These are phyloP conservation scores for Funneliformis geosporum DNA, from an alignment of 192 early-diverging fungal genomes.

Conservation along the genomic window DNA sequence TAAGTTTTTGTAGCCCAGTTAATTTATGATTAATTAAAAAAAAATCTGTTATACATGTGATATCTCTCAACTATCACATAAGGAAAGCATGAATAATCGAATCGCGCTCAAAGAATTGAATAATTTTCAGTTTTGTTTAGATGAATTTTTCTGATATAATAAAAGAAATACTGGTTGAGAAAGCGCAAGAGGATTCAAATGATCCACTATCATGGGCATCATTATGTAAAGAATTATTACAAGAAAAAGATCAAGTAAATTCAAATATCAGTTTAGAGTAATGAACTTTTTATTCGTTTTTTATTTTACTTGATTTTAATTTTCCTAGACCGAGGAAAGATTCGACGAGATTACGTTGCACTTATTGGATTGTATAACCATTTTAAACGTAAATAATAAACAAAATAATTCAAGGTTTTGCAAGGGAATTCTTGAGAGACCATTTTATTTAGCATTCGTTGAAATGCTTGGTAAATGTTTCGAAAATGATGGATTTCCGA, in stretches of 20 bases:
- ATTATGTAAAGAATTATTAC: constrained; percentile 5
- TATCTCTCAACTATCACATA: no score
- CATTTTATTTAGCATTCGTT: constrained; percentile 26
- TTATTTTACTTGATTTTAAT: background rate
- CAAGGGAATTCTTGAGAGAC: constrained; percentile 28
- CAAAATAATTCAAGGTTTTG: constrained; percentile 5
- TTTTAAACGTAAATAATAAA: background rate
- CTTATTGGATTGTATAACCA: constrained; percentile 19
- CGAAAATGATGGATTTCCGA: constrained; percentile 22
- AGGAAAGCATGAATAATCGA: no score
- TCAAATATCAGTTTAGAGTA: background rate
- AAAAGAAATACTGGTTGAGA: background rate
- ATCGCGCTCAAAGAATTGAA: no score
- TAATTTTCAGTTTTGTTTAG: background rate
- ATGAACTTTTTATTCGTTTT: background rate
- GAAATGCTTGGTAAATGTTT: constrained; percentile 25
- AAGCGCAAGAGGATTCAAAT: background rate
- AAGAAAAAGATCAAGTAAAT: background rate
- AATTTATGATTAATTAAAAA: no score
- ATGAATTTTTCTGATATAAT: constrained; percentile 5
- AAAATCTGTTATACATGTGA: no score
- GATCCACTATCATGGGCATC: background rate
- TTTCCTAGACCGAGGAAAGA: background rate
- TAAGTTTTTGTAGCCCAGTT: no score
- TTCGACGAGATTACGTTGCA: constrained; percentile 3